Conservation (phyloP, 208 protist species). For the Trypanosoma cruzi region DNA sequence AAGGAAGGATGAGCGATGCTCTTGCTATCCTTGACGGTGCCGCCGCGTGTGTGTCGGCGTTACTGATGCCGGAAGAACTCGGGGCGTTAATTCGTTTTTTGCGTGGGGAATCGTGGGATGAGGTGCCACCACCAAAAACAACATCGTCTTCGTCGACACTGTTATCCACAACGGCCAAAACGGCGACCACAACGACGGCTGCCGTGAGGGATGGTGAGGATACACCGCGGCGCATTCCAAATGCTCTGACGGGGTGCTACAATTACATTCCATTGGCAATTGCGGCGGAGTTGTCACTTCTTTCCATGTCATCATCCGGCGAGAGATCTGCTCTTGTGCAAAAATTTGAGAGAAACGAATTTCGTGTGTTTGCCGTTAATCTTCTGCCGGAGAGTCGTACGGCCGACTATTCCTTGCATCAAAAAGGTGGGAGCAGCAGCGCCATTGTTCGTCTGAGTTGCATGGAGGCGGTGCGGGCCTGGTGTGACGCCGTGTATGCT, state of each 20-base stretch:
- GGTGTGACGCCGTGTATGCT: conserved; percentile 43
- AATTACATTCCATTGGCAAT: conserved; percentile 72
- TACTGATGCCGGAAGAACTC: conserved; percentile 63
- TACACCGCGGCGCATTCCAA: conserved; percentile 22
- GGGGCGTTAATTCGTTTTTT: conserved; percentile 63
- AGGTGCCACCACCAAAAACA: not conserved
- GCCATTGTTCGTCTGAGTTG: conserved; percentile 37
- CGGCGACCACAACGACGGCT: too few species aligned
- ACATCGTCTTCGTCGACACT: not conserved
- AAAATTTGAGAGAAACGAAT: conserved; percentile 50
- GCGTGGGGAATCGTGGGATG: conserved; percentile 28
- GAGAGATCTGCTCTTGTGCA: conserved; percentile 42
- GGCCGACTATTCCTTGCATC: not conserved
- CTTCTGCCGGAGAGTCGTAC: conserved; percentile 22
- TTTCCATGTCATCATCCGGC: conserved; percentile 41
- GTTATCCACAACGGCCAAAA: too few species aligned
- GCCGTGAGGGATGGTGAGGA: not conserved
- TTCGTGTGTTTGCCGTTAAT: conserved; percentile 52
- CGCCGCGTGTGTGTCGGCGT: conserved; percentile 45
- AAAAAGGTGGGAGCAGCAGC: not conserved
- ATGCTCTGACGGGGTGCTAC: conserved; percentile 37
- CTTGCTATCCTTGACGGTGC: conserved; percentile 51
- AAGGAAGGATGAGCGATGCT: conserved; percentile 52
- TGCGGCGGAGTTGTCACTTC: conserved; percentile 36
- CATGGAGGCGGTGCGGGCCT: conserved; percentile 44